Conservation (phyloP, 2,329 filamentous ascomycete genomes). For the Lachnellula suecica region DNA sequence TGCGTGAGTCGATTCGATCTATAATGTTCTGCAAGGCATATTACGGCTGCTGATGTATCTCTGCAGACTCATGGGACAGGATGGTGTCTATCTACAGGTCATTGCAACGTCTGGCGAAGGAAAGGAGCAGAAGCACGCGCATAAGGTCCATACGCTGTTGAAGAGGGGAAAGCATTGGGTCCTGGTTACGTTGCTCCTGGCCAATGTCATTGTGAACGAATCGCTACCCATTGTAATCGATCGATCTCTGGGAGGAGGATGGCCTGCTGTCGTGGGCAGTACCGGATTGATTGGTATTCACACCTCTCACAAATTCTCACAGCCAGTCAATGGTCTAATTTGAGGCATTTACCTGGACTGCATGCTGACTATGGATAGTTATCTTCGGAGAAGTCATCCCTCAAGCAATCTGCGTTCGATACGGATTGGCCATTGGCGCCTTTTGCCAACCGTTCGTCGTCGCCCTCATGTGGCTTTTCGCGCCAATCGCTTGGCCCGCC, state of each 20-base stretch:
- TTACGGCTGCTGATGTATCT: slow-evolving; percentile 8
- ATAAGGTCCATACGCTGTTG: slow-evolving; percentile 75
- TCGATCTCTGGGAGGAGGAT: slow-evolving; percentile 87
- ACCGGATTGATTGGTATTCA: slow-evolving; percentile 85
- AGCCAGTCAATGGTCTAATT: too few relatives aligned
- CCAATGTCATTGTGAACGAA: slow-evolving; percentile 98
- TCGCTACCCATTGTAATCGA: slow-evolving; percentile 94
- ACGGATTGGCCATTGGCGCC: slow-evolving; percentile 90
- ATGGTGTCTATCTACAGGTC: slow-evolving; percentile 96
- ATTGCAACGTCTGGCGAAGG: slow-evolving; percentile 82
- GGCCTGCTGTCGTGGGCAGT: slow-evolving; percentile 90
- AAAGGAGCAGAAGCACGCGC: slow-evolving; percentile 82
- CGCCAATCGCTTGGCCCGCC: slow-evolving; percentile 88
- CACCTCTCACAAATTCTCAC: too few relatives aligned
- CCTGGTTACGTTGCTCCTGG: slow-evolving; percentile 85
- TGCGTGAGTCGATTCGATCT: slow-evolving; percentile 57
- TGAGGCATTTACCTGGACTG: background rate
- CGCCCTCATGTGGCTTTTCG: slow-evolving; percentile 86
- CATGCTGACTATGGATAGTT: slow-evolving; percentile 53
- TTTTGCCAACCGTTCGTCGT: slow-evolving; percentile 90
- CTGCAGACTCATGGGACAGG: slow-evolving; percentile 53
- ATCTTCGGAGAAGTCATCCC: slow-evolving; percentile 98
- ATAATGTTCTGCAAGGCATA: background rate
- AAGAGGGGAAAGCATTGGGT: slow-evolving; percentile 97
- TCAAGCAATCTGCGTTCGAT: slow-evolving; percentile 94